phyloP scores from a whole-genome alignment of 345 rosid species.

The Draba incana region DNA sequence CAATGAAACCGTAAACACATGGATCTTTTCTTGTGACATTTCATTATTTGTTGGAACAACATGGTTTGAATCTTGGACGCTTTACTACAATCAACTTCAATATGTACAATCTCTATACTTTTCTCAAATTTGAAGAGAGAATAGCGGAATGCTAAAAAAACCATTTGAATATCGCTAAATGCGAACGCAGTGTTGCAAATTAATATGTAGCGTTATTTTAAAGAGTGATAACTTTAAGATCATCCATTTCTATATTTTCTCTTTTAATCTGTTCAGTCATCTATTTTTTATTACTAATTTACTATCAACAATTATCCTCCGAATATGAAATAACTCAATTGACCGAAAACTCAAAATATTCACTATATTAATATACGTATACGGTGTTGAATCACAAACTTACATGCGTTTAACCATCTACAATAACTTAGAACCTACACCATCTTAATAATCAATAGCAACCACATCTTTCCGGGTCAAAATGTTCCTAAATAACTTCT shows the following conservation, averaged over 20 bases:
- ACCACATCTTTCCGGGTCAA: neutral
- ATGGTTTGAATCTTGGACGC: no score
- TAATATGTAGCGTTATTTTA: neutral
- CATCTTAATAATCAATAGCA: conserved; percentile 4
- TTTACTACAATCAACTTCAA: no score
- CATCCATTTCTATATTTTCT: neutral
- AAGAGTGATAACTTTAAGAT: neutral
- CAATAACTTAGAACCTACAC: neutral
- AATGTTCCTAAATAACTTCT: neutral
- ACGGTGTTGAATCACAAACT: neutral
- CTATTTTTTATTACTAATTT: neutral
- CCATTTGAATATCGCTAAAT: no score
- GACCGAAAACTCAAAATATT: neutral
- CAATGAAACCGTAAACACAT: no score
- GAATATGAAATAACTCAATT: neutral
- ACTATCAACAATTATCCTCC: neutral
- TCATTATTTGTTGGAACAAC: no score
- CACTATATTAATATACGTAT: neutral
- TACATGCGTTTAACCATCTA: conserved; percentile 9
- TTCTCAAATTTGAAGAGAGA: no score
- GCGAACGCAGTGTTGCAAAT: no score
- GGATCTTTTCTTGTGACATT: no score
- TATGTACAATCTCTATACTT: no score
- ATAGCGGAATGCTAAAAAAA: no score
- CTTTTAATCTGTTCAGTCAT: neutral